phyloP scores from a whole-genome alignment of 2,329 filamentous ascomycete genomes.

The Diaporthe vexans region DNA sequence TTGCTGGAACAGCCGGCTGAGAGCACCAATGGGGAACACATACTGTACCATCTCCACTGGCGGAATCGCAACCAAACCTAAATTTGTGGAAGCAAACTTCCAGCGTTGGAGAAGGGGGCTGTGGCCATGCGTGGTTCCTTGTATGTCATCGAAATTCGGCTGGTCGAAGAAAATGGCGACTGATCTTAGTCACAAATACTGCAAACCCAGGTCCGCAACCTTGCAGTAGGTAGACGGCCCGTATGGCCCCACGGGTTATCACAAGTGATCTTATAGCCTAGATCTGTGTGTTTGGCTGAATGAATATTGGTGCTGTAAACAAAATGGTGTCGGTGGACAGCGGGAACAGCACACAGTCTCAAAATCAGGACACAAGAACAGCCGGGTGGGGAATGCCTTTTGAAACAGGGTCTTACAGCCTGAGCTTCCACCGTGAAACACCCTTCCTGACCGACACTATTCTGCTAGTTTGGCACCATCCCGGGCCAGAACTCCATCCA shows the following conservation, averaged over 20 bases:
- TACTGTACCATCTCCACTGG: neutral
- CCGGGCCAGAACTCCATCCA: slow-evolving; percentile 1
- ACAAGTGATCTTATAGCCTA: neutral
- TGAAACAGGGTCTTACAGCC: neutral
- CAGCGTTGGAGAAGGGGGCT: neutral
- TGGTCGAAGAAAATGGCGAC: neutral
- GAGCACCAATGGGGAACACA: too few species aligned
- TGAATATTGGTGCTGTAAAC: too few species aligned
- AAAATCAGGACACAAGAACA: neutral
- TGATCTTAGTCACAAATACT: too few species aligned
- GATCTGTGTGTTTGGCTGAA: too few species aligned
- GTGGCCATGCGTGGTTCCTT: neutral
- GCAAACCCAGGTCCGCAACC: too few species aligned
- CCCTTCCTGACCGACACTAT: neutral
- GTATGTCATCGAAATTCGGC: neutral
- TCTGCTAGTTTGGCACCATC: neutral
- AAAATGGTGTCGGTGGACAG: neutral
- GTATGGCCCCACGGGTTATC: neutral
- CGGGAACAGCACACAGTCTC: neutral
- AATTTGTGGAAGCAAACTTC: neutral
- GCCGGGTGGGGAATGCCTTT: neutral
- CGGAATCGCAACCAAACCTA: neutral
- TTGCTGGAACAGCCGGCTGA: neutral
- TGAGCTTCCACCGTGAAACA: neutral
- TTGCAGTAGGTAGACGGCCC: neutral